Base-by-base conservation (phyloP, 1,139 yeast genomes). In the Lodderomyces oxycetoniae region DNA sequence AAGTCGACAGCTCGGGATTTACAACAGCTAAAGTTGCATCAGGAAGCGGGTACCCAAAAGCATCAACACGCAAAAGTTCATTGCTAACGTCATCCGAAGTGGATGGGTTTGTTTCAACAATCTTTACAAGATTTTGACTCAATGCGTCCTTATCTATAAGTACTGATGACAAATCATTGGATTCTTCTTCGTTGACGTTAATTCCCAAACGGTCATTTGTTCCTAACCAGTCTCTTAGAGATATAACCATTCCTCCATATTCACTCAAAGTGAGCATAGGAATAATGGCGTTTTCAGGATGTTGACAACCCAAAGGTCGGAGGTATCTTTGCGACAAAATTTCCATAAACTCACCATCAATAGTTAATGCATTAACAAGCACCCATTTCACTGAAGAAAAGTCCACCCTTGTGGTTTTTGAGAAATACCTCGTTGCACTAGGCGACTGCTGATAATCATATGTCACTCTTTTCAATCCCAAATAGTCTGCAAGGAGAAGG, bases 231-330 rank as follows among this genome's bases (percentile, higher is more conserved):
- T 91, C 99, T 45, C 95, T 70, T 71, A 88, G 73, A 0, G 96
- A 79, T 13, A 91, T 79, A 4, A 89, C 91, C 79, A 91, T 86
- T 2, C 99, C 99, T 22, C 98, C 98, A 51, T 88, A 94, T 50
- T 91, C 98, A 45, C 87, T 78, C 35, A 91, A 62, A 0, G 96
- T 85, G 30, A 93, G 65, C 71, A 93, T 75, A 0, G 99, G 99
- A 1, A 95, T 82, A 17, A 89, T 80, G 2, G 89, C 86, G 39
- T 79, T 77, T 28, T 83, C 74, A 0, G 95, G 83, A 35, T 75
- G 76, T 36, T 67, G 74, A 51, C 95, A 88, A 0, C 98, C 98
- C 38, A 91, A 61, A 3, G 97, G 97, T 42, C 82, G 75, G 36
- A 91, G 67, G 85, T 95, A 91, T 42, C 97, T 71, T 46, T 88